Conservation (phyloP, 73 alveolate genomes). For the Stentor roeselii region DNA sequence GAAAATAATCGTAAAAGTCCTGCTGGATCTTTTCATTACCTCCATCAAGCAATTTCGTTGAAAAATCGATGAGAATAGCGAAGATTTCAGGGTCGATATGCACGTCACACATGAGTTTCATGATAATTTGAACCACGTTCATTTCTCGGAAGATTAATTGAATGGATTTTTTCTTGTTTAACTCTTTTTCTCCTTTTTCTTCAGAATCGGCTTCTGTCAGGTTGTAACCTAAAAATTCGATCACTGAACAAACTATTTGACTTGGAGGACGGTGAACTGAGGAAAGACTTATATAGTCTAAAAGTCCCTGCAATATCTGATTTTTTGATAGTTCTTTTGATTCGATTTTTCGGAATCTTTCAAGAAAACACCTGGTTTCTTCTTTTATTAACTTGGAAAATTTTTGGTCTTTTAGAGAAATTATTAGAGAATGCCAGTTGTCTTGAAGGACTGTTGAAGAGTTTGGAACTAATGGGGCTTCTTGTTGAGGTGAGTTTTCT, state of each 20-base stretch:
- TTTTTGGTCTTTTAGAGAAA: too few species aligned
- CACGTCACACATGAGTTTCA: conserved; percentile 9
- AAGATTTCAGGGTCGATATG: background rate
- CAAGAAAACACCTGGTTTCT: background rate
- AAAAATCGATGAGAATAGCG: conserved; percentile 1
- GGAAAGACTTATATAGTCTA: background rate
- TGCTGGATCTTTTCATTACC: conserved; percentile 13
- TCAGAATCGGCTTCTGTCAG: background rate
- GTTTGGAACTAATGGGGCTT: too few species aligned
- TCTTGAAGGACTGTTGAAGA: too few species aligned
- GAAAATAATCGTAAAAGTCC: background rate
- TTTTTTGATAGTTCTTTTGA: background rate
- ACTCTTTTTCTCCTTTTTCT: background rate
- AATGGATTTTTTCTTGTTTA: too few species aligned
- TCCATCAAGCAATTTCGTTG: conserved; percentile 6
- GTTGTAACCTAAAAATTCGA: background rate
- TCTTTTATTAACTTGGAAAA: background rate
- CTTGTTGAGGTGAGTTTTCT: too few species aligned
- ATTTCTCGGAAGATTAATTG: background rate
- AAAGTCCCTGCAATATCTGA: background rate
- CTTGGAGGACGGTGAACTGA: background rate
- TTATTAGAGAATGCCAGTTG: too few species aligned
- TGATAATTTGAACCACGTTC: background rate
- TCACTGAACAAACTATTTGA: background rate
- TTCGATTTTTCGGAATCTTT: background rate